Conservation (phyloP, 2,329 filamentous ascomycete species). For the Fusarium sp. region DNA sequence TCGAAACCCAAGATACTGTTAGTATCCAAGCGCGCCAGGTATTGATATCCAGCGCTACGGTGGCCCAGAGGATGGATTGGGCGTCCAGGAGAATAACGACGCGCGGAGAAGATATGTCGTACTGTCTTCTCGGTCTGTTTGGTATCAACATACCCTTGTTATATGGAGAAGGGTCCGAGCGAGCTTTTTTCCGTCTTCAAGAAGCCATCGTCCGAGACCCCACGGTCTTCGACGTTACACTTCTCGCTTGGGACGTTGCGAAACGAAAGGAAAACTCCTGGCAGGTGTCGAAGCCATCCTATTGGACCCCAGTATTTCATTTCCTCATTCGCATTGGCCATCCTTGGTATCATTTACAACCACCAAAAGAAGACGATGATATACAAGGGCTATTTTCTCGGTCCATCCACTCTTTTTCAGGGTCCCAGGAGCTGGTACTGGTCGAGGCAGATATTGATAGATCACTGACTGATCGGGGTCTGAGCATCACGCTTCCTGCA, state of each 20-base stretch:
- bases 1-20: accelerated
- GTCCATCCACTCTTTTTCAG: neutral
- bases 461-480: neutral
- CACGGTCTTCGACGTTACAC: neutral
- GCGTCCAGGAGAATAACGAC: neutral
- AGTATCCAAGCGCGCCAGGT: neutral
- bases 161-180: neutral
- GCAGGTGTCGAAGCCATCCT: neutral
- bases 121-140: neutral
- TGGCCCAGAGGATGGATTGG: neutral
- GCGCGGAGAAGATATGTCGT: neutral
- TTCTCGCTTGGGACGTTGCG: neutral
- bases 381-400: neutral
- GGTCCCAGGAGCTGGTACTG: neutral
- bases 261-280: neutral
- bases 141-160: neutral
- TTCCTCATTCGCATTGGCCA: neutral
- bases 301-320: neutral
- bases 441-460: neutral
- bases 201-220: neutral
- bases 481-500: neutral
- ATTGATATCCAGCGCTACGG: neutral
- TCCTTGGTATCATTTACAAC: neutral
- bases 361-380: neutral
- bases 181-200: neutral